phyloP scores from a whole-genome alignment of 2,329 filamentous ascomycete genomes.

The Teratosphaeriaceae sp. region DNA sequence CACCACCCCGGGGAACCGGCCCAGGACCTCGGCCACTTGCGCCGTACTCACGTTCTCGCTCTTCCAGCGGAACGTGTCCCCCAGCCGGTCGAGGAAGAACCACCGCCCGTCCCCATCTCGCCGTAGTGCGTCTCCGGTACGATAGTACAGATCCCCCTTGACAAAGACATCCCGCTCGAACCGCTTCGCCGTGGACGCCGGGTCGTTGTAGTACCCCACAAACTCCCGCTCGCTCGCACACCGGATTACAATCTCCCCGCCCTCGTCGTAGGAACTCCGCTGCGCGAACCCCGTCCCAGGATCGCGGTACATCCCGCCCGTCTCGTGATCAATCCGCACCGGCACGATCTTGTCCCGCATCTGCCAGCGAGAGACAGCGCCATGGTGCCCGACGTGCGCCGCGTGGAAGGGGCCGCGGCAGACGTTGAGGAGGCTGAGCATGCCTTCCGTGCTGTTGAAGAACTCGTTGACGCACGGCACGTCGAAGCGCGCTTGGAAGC shows the following conservation, averaged over 20 bases:
- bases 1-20: conserved; percentile 56
- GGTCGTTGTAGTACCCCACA: conserved; percentile 76
- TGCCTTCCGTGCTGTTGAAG: conserved; percentile 42
- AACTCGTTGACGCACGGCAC: conserved; percentile 32
- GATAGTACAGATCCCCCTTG: conserved; percentile 75
- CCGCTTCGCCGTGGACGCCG: conserved; percentile 64
- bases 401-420: conserved; percentile 62
- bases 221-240: conserved; percentile 61
- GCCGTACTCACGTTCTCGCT: conserved; percentile 41
- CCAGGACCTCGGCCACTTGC: conserved; percentile 72
- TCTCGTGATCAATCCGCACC: conserved; percentile 65
- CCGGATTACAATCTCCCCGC: conserved; percentile 66
- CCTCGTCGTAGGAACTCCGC: conserved; percentile 49
- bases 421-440: conserved; percentile 52
- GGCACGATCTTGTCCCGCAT: conserved; percentile 49
- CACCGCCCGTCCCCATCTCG: conserved; percentile 63
- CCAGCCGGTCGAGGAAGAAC: conserved; percentile 76
- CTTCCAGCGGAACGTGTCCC: conserved; percentile 76
- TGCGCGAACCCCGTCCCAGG: conserved; percentile 57
- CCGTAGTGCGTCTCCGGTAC: conserved; percentile 73
- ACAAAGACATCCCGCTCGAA: conserved; percentile 65
- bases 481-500: conserved; percentile 68
- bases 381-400: conserved; percentile 68
- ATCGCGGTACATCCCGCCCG: conserved; percentile 61
- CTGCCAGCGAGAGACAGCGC: conserved; percentile 53